Percentiles rank a stretch among this genome's conserved stretches.
phyloP scores from a whole-genome alignment of 176 grass and related monocot genomes.

The Leersia perrieri region DNA sequence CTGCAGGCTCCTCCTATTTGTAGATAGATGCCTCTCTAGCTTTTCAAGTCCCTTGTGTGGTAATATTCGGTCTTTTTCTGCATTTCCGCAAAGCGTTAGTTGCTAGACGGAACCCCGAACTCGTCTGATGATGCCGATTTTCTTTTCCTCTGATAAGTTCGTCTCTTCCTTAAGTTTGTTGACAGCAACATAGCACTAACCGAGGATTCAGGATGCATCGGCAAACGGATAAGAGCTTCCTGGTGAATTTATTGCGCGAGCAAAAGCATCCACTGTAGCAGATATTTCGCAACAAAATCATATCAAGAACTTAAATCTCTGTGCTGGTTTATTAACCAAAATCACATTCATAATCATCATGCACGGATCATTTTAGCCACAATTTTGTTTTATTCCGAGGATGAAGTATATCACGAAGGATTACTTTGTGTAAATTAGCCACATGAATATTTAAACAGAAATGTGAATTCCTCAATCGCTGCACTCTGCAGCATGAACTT shows the following conservation, averaged over 20 bases:
- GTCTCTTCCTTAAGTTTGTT: neutral
- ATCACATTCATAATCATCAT: neutral
- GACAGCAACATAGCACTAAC: neutral
- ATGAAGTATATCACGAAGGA: neutral
- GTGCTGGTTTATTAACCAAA: neutral
- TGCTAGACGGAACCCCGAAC: neutral
- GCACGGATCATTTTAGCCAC: neutral
- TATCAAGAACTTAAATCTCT: neutral
- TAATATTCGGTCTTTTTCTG: conserved; percentile 9
- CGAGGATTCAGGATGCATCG: neutral
- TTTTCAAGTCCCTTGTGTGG: neutral
- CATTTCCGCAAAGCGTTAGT: neutral
- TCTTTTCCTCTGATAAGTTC: neutral
- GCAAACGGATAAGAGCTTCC: neutral
- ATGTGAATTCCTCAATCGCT: neutral
- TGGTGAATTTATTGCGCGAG: neutral
- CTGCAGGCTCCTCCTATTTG: neutral
- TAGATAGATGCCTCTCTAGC: neutral
- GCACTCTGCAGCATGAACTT: neutral
- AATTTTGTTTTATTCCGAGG: neutral
- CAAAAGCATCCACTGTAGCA: neutral
- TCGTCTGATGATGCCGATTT: neutral
- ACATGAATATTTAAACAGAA: neutral
- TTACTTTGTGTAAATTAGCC: neutral
- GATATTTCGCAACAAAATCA: neutral